Evolutionary conservation across 2,329 filamentous ascomycete species (phyloP).

Genomic region (Apiospora pterosperma): DNA sequence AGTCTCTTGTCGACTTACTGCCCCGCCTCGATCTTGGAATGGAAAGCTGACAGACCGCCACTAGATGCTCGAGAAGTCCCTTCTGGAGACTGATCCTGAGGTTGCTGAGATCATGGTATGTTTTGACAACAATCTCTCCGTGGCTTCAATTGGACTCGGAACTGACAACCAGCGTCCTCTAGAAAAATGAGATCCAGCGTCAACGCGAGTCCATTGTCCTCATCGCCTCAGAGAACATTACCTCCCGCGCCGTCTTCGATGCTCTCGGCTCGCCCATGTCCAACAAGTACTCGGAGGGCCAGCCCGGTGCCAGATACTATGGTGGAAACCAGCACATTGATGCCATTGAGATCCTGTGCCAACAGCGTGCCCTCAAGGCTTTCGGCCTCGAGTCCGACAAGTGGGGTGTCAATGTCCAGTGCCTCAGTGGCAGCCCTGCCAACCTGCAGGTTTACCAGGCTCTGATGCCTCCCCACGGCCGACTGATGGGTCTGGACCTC

Average conservation of each 20-base stretch:
- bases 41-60: conserved; percentile 22
- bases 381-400: conserved; percentile 83
- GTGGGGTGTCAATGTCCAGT: conserved; percentile 99
- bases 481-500: conserved; percentile 94
- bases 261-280: conserved; percentile 92
- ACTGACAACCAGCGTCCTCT: conserved; percentile 27
- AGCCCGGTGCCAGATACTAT: conserved; percentile 97
- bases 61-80: conserved; percentile 92
- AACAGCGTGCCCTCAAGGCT: conserved; percentile 85
- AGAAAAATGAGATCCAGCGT: conserved; percentile 92
- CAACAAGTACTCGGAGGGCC: conserved; percentile 99
- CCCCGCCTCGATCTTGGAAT: conserved; percentile 15
- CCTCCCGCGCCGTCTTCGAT: conserved; percentile 96
- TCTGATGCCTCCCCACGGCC: conserved; percentile 91
- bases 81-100: conserved; percentile 88
- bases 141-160: not conserved
- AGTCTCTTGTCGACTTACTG: conserved; percentile 11
- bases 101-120: conserved; percentile 94
- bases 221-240: conserved; percentile 99
- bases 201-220: conserved; percentile 98
- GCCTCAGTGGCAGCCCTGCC: conserved; percentile 86
- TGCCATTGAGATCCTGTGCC: conserved; percentile 91
- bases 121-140: conserved; percentile 8
- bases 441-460: conserved; percentile 99
- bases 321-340: conserved; percentile 99